These are phyloP conservation scores for Aspergillus fructus DNA, from an alignment of 2,329 filamentous ascomycete genomes.

Conservation along the genomic window DNA sequence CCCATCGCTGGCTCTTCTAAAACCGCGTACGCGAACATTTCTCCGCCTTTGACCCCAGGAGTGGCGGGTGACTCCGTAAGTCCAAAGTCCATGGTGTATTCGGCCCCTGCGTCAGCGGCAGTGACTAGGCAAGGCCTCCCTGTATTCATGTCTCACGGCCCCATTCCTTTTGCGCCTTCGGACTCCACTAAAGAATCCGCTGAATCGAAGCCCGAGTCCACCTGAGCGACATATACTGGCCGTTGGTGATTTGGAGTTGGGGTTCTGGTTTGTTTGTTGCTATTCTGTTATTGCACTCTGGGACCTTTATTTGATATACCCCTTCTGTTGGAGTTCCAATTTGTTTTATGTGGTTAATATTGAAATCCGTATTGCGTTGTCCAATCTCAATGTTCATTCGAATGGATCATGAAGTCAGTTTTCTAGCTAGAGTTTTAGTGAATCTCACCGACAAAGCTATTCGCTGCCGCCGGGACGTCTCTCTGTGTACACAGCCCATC, in stretches of 20 bases:
- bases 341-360: not conserved
- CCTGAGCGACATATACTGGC: not conserved
- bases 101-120: slow-evolving; percentile 30
- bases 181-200: not conserved
- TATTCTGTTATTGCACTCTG: not conserved
- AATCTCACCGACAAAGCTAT: no score
- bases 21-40: slow-evolving; percentile 5
- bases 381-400: no score
- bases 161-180: slow-evolving; percentile 42
- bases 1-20: slow-evolving; percentile 3
- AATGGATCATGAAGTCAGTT: no score
- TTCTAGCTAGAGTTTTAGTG: no score
- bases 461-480: no score
- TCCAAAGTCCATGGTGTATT: slow-evolving; percentile 25
- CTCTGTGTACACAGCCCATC: no score
- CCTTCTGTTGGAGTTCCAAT: slow-evolving; percentile 7
- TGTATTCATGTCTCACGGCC: slow-evolving; percentile 48
- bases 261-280: not conserved
- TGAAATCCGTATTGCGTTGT: not conserved
- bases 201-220: not conserved
- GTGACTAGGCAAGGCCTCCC: slow-evolving; percentile 47
- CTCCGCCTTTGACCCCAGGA: slow-evolving; percentile 29
- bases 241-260: not conserved
- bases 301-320: slow-evolving; percentile 15
- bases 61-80: slow-evolving; percentile 9